Percentiles rank a stretch among this genome's conserved stretches.
These are phyloP conservation scores for Psidium friedrichsthalianum DNA, from an alignment of 345 rosid species.

Conservation along the genomic window DNA sequence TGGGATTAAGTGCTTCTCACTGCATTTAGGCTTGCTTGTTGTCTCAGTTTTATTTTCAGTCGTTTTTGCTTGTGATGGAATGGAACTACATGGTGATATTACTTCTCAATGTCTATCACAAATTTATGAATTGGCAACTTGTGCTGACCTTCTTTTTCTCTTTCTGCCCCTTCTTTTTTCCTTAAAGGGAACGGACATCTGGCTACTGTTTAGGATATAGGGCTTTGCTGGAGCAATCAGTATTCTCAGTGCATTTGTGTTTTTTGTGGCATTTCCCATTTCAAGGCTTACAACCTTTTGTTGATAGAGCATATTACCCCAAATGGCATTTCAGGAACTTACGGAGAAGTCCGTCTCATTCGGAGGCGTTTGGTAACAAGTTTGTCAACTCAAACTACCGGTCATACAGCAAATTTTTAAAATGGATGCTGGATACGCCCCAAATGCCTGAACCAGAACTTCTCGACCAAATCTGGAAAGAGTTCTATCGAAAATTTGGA, in stretches of 20 bases:
- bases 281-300: slow-evolving; percentile 79
- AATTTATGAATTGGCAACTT: neutral
- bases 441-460: slow-evolving; percentile 96
- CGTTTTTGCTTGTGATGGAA: neutral
- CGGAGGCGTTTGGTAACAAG: slow-evolving; percentile 38
- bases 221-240: slow-evolving; percentile 68
- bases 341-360: slow-evolving; percentile 52
- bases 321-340: slow-evolving; percentile 89
- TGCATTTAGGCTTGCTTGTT: neutral
- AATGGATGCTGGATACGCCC: slow-evolving; percentile 90
- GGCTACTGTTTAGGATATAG: slow-evolving; percentile 83
- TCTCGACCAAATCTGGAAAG: slow-evolving; percentile 39
- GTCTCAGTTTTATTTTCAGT: neutral
- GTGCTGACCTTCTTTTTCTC: neutral
- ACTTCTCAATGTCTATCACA: neutral
- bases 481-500: neutral
- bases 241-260: slow-evolving; percentile 57
- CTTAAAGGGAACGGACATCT: slow-evolving; percentile 16
- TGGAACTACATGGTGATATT: neutral
- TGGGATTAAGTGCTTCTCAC: neutral
- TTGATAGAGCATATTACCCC: slow-evolving; percentile 86
- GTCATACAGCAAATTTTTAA: slow-evolving; percentile 58
- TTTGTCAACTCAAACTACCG: slow-evolving; percentile 66
- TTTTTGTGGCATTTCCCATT: slow-evolving; percentile 67
- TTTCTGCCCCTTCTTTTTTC: neutral